Percentiles rank a stretch among this genome's conserved stretches.
phyloP scores from a whole-genome alignment of 2,329 filamentous ascomycete genomes.

The Aspergillus pseudoterreus region DNA sequence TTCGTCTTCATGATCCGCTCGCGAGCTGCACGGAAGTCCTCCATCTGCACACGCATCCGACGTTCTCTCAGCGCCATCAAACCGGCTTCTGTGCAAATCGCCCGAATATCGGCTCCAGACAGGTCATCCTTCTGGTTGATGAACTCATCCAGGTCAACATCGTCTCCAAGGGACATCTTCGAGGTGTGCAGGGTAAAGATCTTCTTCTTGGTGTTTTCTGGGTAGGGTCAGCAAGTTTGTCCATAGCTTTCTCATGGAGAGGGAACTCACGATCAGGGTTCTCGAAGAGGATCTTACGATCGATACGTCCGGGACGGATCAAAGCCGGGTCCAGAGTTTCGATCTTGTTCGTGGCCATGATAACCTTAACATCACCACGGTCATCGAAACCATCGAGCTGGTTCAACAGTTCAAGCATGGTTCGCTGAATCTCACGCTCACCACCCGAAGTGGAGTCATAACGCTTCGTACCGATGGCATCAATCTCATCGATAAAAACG shows the following conservation, averaged over 20 bases:
- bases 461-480: constrained; percentile 97
- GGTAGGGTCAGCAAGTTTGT: constrained; percentile 19
- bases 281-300: constrained; percentile 88
- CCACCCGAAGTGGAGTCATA: constrained; percentile 97
- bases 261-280: constrained; percentile 61
- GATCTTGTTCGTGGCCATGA: constrained; percentile 99
- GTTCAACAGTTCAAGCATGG: constrained; percentile 97
- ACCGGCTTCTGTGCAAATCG: constrained; percentile 96
- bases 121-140: constrained; percentile 98
- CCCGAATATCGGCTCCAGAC: constrained; percentile 96
- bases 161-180: constrained; percentile 95
- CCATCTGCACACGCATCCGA: constrained; percentile 98
- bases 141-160: constrained; percentile 98
- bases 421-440: constrained; percentile 95
- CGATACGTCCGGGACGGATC: constrained; percentile 95
- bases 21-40: constrained; percentile 87
- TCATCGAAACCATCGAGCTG: constrained; percentile 99
- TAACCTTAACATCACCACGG: constrained; percentile 96
- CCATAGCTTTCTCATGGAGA: neutral
- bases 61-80: constrained; percentile 90
- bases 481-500: constrained; percentile 98
- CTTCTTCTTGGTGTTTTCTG: constrained; percentile 89
- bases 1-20: constrained; percentile 97
- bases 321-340: constrained; percentile 93
- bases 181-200: constrained; percentile 97